Conservation (phyloP, 2,329 filamentous ascomycete species). For the Xylariales sp. region DNA sequence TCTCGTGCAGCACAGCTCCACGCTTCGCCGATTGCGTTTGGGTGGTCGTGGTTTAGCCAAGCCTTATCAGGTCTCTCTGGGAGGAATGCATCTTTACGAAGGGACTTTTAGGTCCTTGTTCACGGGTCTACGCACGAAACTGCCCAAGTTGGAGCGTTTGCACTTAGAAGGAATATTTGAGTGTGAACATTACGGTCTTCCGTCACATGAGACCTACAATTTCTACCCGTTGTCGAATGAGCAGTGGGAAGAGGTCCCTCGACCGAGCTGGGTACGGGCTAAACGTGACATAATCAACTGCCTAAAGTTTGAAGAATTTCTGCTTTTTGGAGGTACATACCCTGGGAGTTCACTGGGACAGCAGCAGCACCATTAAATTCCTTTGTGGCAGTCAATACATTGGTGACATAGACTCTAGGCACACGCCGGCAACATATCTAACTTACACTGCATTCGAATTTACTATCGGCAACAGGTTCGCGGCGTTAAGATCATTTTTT, state of each 20-base stretch:
- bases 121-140: slow-evolving; percentile 28
- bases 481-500: neutral
- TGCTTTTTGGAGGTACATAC: slow-evolving; percentile 34
- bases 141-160: slow-evolving; percentile 34
- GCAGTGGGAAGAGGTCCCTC: slow-evolving; percentile 29
- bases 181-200: slow-evolving; percentile 33
- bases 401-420: slow-evolving; percentile 1
- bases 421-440: no score
- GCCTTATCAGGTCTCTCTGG: slow-evolving; percentile 32
- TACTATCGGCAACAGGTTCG: neutral
- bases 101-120: slow-evolving; percentile 41
- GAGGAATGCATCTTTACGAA: slow-evolving; percentile 39
- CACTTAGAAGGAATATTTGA: slow-evolving; percentile 42
- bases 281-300: slow-evolving; percentile 30
- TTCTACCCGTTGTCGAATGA: slow-evolving; percentile 38
- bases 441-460: neutral
- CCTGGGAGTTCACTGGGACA: slow-evolving; percentile 17
- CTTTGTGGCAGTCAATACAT: neutral
- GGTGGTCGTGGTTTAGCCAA: slow-evolving; percentile 38
- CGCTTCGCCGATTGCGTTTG: slow-evolving; percentile 36
- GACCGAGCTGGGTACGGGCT: slow-evolving; percentile 22
- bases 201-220: slow-evolving; percentile 35
- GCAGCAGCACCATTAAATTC: slow-evolving; percentile 13
- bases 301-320: slow-evolving; percentile 34
- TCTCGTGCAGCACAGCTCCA: slow-evolving; percentile 32